These are phyloP conservation scores for Ananas comosus DNA, from an alignment of 176 grass and related monocot species.

Conservation along the genomic window DNA sequence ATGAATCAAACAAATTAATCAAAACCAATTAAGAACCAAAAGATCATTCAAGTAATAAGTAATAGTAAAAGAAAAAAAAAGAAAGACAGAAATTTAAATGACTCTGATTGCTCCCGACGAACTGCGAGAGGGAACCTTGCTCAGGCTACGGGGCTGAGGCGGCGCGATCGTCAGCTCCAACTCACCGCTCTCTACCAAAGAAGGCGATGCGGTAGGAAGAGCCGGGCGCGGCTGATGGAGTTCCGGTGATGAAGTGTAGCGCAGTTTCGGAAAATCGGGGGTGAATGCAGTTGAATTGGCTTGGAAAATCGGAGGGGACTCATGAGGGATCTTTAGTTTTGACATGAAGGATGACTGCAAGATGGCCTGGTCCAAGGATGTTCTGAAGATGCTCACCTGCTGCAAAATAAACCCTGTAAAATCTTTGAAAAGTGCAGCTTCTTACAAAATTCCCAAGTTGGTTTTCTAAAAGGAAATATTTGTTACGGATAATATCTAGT, in stretches of 20 bases:
- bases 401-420: background rate
- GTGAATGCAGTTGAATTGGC: background rate
- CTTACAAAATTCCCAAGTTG: too few relatives aligned
- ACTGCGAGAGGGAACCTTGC: constrained; percentile 5
- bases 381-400: background rate
- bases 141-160: background rate
- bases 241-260: background rate
- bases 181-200: background rate
- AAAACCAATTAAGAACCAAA: too few relatives aligned
- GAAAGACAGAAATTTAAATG: background rate
- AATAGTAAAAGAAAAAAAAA: background rate
- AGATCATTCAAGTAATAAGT: too few relatives aligned
- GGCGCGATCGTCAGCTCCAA: constrained; percentile 18
- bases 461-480: too few relatives aligned
- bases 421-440: background rate
- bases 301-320: background rate
- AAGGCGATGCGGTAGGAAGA: background rate
- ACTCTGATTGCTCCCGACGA: constrained; percentile 5
- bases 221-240: background rate
- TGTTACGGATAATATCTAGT: too few relatives aligned
- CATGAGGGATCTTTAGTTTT: background rate
- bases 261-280: background rate
- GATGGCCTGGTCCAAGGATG: background rate
- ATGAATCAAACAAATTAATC: too few relatives aligned
- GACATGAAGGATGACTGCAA: too few relatives aligned